Conservation (phyloP, 2,329 filamentous ascomycete genomes). For the Apiospora aurea region DNA sequence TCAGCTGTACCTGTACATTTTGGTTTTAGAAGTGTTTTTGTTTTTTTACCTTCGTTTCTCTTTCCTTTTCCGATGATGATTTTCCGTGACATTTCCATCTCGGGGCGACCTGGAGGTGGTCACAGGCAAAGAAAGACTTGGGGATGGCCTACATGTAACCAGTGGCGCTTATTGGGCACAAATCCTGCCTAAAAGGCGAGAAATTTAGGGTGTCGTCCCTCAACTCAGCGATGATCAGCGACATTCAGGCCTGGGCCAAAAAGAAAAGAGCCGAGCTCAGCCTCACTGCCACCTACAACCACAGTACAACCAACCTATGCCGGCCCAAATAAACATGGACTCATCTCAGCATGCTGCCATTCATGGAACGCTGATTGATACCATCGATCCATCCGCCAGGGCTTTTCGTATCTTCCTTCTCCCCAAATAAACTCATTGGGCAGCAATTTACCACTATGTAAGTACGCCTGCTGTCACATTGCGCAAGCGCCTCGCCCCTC, state of each 20-base stretch:
- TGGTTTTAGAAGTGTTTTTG: background rate
- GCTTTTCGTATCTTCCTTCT: background rate
- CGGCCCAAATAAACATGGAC: background rate
- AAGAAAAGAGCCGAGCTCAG: conserved; percentile 18
- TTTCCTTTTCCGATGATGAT: conserved; percentile 6
- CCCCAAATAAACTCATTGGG: background rate
- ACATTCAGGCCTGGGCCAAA: conserved; percentile 14
- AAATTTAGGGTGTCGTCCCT: conserved; percentile 1
- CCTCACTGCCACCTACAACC: background rate
- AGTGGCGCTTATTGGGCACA: conserved; percentile 29
- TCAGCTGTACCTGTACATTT: conserved; percentile 20
- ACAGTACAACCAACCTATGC: background rate
- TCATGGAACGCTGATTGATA: background rate
- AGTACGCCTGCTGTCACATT: background rate
- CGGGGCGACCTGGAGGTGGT: background rate
- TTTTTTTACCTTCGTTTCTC: background rate
- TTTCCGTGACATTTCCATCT: background rate
- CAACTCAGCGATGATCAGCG: conserved; percentile 21
- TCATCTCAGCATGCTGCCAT: background rate
- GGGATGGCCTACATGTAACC: conserved; percentile 2
- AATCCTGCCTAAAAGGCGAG: conserved; percentile 26
- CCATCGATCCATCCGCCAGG: background rate
- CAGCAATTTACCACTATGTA: background rate
- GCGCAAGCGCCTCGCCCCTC: conserved; percentile 8
- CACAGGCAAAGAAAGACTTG: background rate